Evolutionary conservation across 2,329 filamentous ascomycete genomes (phyloP).

Genomic region (Cladophialophora carrionii): DNA sequence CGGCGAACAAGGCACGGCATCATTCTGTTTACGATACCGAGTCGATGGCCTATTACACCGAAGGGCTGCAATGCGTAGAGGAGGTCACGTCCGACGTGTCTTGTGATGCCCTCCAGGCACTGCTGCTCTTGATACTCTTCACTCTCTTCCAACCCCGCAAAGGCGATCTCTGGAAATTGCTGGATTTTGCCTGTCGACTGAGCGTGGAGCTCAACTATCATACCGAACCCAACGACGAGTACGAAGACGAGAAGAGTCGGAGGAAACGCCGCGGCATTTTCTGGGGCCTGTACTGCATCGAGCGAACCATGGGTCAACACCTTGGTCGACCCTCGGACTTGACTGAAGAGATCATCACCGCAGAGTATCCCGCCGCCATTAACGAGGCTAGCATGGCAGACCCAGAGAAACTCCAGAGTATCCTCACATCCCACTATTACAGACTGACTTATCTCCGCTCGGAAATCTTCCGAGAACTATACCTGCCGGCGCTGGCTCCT

Average conservation of each 20-base stretch:
- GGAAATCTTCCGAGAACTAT: conserved; percentile 43
- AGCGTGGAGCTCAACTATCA: conserved; percentile 44
- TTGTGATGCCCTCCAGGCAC: conserved; percentile 39
- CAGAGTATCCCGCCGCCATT: conserved; percentile 42
- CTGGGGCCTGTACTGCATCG: conserved; percentile 46
- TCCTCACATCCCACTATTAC: conserved; percentile 44
- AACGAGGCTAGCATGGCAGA: conserved; percentile 29
- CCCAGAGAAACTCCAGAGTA: conserved; percentile 36
- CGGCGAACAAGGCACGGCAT: conserved; percentile 41
- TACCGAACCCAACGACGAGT: conserved; percentile 40
- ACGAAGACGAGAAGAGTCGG: conserved; percentile 37
- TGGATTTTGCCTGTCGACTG: conserved; percentile 41
- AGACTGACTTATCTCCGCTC: conserved; percentile 45
- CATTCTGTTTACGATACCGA: conserved; percentile 37
- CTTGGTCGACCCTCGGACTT: conserved; percentile 46
- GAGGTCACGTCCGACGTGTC: conserved; percentile 42
- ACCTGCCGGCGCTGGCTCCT: conserved; percentile 39
- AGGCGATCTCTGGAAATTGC: conserved; percentile 41
- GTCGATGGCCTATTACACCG: conserved; percentile 38
- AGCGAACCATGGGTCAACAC: conserved; percentile 46
- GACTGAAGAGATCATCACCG: conserved; percentile 46
- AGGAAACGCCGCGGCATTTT: conserved; percentile 41
- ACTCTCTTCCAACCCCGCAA: conserved; percentile 39
- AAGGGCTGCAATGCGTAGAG: conserved; percentile 41
- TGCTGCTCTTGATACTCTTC: conserved; percentile 40